These are phyloP conservation scores for Calonectria pauciramosa DNA, from an alignment of 2,329 filamentous ascomycete genomes.

Conservation along the genomic window DNA sequence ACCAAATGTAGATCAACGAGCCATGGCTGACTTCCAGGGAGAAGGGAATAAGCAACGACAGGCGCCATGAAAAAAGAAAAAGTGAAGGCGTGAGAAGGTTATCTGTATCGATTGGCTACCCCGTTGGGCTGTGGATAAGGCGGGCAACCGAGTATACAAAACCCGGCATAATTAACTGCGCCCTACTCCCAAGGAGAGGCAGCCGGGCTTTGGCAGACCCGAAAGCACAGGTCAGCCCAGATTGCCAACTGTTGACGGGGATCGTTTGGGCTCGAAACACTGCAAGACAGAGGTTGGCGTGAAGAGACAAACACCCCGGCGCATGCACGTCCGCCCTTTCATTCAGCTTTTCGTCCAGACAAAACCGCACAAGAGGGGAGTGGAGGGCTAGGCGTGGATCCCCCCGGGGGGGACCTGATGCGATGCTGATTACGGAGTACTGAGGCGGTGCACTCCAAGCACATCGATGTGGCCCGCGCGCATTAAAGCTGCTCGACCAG, in stretches of 20 bases:
- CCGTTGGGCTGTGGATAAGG: neutral
- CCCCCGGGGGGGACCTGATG: neutral
- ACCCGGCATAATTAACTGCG: neutral
- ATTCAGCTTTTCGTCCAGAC: constrained; percentile 15
- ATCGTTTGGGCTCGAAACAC: constrained; percentile 16
- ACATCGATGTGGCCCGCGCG: constrained; percentile 1
- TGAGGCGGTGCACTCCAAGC: constrained; percentile 19
- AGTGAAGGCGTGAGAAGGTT: neutral
- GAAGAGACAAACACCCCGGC: constrained; percentile 10
- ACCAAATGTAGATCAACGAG: constrained; percentile 32
- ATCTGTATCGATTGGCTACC: neutral
- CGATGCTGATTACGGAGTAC: constrained; percentile 17
- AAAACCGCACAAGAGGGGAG: constrained; percentile 7
- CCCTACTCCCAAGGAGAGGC: neutral
- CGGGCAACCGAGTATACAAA: neutral
- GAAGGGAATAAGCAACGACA: neutral
- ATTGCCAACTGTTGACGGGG: neutral
- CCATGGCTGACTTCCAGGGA: constrained; percentile 16
- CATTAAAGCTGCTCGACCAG: constrained; percentile 3
- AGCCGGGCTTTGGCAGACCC: neutral
- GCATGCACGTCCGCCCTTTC: constrained; percentile 21
- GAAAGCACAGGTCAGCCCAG: constrained; percentile 17
- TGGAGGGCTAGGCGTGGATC: constrained; percentile 18
- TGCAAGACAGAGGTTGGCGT: constrained; percentile 18
- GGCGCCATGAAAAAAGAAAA: neutral